Conservation (phyloP, 2,329 filamentous ascomycete genomes). For the Parascedosporium putredinis region DNA sequence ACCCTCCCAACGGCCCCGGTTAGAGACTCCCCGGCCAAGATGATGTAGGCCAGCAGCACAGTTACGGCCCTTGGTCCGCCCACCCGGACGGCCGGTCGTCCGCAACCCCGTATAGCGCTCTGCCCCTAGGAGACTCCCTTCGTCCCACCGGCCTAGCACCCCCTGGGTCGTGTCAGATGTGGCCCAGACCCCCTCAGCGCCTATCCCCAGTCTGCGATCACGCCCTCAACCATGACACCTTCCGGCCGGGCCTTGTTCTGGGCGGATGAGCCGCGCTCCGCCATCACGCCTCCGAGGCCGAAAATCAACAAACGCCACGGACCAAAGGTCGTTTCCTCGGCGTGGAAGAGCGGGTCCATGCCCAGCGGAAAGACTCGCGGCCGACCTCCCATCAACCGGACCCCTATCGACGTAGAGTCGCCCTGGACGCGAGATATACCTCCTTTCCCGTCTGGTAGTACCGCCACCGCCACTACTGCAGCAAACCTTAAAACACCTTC, state of each 20-base stretch:
- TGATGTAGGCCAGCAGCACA: conserved; percentile 44
- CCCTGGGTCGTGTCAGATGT: neutral
- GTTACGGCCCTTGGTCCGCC: conserved; percentile 30
- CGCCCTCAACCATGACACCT: conserved; percentile 53
- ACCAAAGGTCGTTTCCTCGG: conserved; percentile 76
- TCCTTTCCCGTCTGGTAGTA: neutral
- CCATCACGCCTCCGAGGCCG: conserved; percentile 55
- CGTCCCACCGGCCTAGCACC: neutral
- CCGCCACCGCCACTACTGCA: neutral
- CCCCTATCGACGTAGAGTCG: neutral
- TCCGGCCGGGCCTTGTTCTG: conserved; percentile 40
- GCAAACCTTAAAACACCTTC: too few relatives aligned
- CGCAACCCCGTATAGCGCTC: neutral
- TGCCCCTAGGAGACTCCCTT: neutral
- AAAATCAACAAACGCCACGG: conserved; percentile 54
- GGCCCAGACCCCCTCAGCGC: neutral
- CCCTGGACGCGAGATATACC: neutral
- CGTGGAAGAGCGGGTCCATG: conserved; percentile 51
- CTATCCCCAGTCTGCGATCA: conserved; percentile 63
- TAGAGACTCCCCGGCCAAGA: conserved; percentile 41
- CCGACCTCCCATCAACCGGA: conserved; percentile 47
- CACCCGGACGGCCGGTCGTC: conserved; percentile 25
- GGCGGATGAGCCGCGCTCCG: conserved; percentile 63
- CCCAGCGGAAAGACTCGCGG: conserved; percentile 59
- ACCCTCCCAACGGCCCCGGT: conserved; percentile 18